Conservation (phyloP, 2,329 filamentous ascomycete species). For the Apiospora saccharicola region DNA sequence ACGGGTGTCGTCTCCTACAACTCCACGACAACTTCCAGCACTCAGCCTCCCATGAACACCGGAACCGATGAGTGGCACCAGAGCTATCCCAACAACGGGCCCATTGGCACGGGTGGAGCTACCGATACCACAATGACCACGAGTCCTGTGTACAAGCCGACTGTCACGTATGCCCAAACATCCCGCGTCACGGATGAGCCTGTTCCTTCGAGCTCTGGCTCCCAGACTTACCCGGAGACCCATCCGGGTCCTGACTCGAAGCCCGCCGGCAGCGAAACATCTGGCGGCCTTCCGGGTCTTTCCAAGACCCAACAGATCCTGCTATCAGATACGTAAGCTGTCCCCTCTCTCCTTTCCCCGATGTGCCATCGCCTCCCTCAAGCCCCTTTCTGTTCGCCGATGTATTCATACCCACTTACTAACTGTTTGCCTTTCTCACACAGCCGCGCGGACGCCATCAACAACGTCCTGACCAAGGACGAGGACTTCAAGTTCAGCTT, state of each 20-base stretch:
- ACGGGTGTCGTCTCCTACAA: conserved; percentile 22
- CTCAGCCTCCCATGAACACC: background rate
- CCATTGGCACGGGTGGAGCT: background rate
- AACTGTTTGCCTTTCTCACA: conserved; percentile 16
- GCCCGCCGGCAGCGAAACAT: conserved; percentile 28
- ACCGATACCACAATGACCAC: background rate
- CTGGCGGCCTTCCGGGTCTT: conserved; percentile 31
- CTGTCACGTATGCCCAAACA: background rate
- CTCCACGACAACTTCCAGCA: conserved; percentile 24
- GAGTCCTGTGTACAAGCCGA: background rate
- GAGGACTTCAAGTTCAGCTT: conserved; percentile 59
- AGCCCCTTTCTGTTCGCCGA: background rate
- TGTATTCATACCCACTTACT: conserved; percentile 24
- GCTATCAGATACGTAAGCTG: conserved; percentile 48
- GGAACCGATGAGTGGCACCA: background rate
- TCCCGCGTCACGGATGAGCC: background rate
- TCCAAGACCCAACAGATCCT: conserved; percentile 48
- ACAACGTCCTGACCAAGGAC: conserved; percentile 51
- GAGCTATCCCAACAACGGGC: background rate
- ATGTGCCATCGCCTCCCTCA: no score
- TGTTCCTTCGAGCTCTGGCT: conserved; percentile 3
- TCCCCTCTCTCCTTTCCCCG: no score
- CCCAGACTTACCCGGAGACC: conserved; percentile 13
- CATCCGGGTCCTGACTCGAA: conserved; percentile 25
- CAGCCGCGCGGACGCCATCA: conserved; percentile 52